Evolutionary conservation across 345 rosid species (phyloP), one percentile per base, ranked within the genome.

Genomic region (Camelina sativa): DNA sequence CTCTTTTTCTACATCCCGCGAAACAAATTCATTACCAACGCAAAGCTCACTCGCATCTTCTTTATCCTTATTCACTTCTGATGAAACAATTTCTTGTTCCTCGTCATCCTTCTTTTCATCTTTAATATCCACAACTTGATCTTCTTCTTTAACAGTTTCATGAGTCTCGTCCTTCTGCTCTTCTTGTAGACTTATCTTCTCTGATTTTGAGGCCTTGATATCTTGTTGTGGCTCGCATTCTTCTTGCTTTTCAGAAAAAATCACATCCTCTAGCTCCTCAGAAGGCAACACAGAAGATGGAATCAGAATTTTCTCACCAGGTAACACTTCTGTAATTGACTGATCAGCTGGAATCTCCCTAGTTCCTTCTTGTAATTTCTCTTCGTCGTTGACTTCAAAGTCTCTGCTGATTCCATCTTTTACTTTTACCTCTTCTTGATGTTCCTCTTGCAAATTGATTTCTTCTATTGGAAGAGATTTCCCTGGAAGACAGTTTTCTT

Each of bases 241-340:
- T 76, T 62, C 74, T 78, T 77, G 60, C 34, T 67, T 73, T 38
- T 63, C 40, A 11, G 48, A 46, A 67, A 68, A 25, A 17, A 40
- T 16, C 62, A 46, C 75, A 50, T 66, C 62, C 67, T 74, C 71
- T 28, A 12, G 64, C 59, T 73, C 73, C 35, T 64, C 54, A 15
- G 25, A 56, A 73, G 62, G 65, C 65, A 60, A 75, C 3, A 47
- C 30, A 19, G 65, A 38, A 68, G 82, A 41, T 80, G 65, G 58
- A 74, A 16, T 6, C 17, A 40, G 1, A 20, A 58, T 41, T 65
- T 68, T 77, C 71, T 65, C 84, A 15, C 51, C 59, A 41, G 52
- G 41, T 82, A 78, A 60, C 64, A 77, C 76, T 46, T 62, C 65
- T 47, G 57, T 63, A 41, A 60, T 63, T 48, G 73, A 69, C 62